phyloP scores from a whole-genome alignment of 139 green algal genomes.

The Auxenochlorella pyrenoidosa region DNA sequence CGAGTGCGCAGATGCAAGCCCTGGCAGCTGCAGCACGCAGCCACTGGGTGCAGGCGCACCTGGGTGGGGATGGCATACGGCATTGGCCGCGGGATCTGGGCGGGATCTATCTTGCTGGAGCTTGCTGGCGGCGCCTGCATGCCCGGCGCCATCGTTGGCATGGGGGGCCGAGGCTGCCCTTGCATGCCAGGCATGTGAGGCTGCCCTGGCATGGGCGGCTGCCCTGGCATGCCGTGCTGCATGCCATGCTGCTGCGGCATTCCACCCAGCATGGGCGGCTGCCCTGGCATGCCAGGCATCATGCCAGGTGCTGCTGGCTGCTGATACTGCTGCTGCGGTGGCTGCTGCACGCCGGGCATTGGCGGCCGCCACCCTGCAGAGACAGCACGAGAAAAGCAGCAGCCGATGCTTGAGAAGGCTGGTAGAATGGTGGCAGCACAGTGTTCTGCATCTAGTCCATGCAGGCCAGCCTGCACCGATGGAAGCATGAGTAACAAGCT shows the following conservation, averaged over 20 bases:
- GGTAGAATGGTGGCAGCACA: no score
- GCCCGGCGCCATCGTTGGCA: conserved; percentile 20
- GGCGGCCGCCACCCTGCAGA: background rate
- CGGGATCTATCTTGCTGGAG: conserved; percentile 78
- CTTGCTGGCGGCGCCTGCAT: background rate
- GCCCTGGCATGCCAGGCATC: conserved; percentile 14
- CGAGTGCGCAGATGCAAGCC: no score
- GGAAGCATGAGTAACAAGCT: background rate
- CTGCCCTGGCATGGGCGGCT: background rate
- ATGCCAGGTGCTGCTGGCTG: conserved; percentile 15
- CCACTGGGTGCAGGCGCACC: background rate
- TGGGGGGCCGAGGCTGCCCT: background rate
- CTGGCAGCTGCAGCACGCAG: background rate
- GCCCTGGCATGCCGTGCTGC: background rate
- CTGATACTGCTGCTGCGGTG: background rate
- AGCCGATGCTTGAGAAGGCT: background rate
- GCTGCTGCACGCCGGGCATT: conserved; percentile 2
- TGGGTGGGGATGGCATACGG: conserved; percentile 33
- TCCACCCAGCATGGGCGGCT: background rate
- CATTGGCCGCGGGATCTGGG: conserved; percentile 82
- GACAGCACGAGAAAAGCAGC: no score
- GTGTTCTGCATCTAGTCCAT: no score
- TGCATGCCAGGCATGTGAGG: conserved; percentile 8
- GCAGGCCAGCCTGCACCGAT: no score
- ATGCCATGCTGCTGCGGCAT: background rate